These are phyloP conservation scores for Picochlorum costavermella DNA, from an alignment of 139 green algal species.

Conservation along the genomic window DNA sequence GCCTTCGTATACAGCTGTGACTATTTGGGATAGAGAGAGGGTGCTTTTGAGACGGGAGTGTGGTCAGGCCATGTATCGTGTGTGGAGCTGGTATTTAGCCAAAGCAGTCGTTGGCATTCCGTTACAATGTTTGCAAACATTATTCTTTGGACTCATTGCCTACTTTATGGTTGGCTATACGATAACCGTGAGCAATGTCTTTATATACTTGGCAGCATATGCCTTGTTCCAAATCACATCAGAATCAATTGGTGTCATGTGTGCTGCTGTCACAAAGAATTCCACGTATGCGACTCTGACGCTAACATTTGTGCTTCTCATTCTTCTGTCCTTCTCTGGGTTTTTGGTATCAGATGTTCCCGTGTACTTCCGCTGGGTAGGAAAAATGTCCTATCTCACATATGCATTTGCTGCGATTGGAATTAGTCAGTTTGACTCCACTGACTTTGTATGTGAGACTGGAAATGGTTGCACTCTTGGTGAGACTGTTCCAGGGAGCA, in stretches of 20 bases:
- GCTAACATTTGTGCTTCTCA: constrained; percentile 51
- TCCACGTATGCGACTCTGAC: constrained; percentile 29
- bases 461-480: neutral
- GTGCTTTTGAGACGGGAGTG: constrained; percentile 37
- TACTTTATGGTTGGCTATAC: constrained; percentile 26
- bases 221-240: constrained; percentile 37
- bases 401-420: constrained; percentile 38
- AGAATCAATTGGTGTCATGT: constrained; percentile 41
- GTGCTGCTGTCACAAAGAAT: constrained; percentile 31
- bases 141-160: constrained; percentile 10
- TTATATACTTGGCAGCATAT: constrained; percentile 17
- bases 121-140: constrained; percentile 11
- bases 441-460: constrained; percentile 5
- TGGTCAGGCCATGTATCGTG: constrained; percentile 27
- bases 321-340: constrained; percentile 49
- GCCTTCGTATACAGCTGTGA: constrained; percentile 33
- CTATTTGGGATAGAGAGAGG: constrained; percentile 41
- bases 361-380: constrained; percentile 48
- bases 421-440: neutral
- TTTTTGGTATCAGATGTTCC: constrained; percentile 41
- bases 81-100: constrained; percentile 21
- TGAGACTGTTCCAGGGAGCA: constrained; percentile 6
- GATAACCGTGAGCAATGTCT: neutral
- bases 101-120: constrained; percentile 10
- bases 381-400: constrained; percentile 43